A percentile compares a stretch with the other conserved stretches of the same genome.
Conservation (phyloP, 495 filamentous ascomycete genomes). For the Penicillium alfredii region DNA sequence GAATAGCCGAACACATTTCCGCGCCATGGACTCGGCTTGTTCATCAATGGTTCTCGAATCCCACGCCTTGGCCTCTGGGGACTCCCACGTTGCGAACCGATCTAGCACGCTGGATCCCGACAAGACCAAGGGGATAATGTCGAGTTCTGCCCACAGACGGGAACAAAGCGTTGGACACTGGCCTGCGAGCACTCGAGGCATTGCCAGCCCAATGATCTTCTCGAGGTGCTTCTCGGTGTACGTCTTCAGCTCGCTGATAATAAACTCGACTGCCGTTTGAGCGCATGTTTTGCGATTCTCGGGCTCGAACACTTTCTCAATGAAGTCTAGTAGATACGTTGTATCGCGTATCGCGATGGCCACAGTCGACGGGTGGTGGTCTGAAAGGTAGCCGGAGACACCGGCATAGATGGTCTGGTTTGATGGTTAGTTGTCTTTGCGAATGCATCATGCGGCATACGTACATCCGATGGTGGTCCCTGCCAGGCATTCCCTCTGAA, state of each 20-base stretch:
- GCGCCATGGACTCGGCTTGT: slow-evolving; percentile 78
- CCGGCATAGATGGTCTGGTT: slow-evolving; percentile 59
- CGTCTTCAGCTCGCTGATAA: slow-evolving; percentile 44
- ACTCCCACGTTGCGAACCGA: slow-evolving; percentile 10
- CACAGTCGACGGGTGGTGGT: slow-evolving; percentile 47
- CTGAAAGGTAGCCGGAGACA: slow-evolving; percentile 48
- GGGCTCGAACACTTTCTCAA: slow-evolving; percentile 46
- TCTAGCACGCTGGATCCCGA: slow-evolving; percentile 21
- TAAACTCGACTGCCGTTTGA: slow-evolving; percentile 46
- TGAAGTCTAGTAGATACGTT: slow-evolving; percentile 73
- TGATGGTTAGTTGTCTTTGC: slow-evolving; percentile 2
- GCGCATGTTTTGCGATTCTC: slow-evolving; percentile 21
- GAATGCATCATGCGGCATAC: slow-evolving; percentile 1
- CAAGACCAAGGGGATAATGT: slow-evolving; percentile 65
- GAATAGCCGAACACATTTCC: slow-evolving; percentile 76
- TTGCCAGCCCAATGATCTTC: slow-evolving; percentile 58
- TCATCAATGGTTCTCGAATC: slow-evolving; percentile 62
- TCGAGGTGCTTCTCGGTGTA: slow-evolving; percentile 58
- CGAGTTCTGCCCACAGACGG: slow-evolving; percentile 73
- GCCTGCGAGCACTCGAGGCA: slow-evolving; percentile 41
- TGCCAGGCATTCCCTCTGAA: slow-evolving; percentile 21
- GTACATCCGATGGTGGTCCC: slow-evolving; percentile 17
- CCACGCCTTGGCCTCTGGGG: slow-evolving; percentile 22
- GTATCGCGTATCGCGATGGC: slow-evolving; percentile 70
- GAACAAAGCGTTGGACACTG: slow-evolving; percentile 55